Conservation (phyloP, 75 land plant species). For the Selaginella moellendorffii region DNA sequence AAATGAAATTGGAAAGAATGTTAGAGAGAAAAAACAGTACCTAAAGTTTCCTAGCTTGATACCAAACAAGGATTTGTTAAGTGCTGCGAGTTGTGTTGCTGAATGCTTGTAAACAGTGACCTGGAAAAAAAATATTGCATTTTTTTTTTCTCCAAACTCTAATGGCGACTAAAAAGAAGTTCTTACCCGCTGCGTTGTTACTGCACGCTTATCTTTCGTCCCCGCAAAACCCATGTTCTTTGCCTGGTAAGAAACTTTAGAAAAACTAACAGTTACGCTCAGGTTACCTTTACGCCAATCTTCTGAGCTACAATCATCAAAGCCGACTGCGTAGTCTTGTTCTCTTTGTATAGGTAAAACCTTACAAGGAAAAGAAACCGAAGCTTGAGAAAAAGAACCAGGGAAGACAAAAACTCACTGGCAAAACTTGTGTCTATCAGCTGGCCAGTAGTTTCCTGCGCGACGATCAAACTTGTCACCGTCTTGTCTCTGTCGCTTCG, state of each 20-base stretch:
- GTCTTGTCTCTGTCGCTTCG: not conserved
- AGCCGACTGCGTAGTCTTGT: constrained; percentile 91
- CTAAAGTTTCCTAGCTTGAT: constrained; percentile 85
- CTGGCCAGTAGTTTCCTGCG: constrained; percentile 70
- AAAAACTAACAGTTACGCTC: not conserved
- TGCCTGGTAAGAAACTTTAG: constrained; percentile 39
- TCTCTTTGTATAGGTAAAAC: constrained; percentile 86
- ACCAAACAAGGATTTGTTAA: constrained; percentile 67
- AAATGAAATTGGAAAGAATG: not conserved
- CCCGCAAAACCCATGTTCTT: constrained; percentile 94
- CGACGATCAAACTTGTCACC: constrained; percentile 60
- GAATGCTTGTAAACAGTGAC: constrained; percentile 59
- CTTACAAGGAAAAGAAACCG: constrained; percentile 22
- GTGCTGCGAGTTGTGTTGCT: constrained; percentile 64
- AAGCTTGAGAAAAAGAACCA: not conserved
- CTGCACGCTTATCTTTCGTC: constrained; percentile 90
- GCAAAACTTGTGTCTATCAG: constrained; percentile 55
- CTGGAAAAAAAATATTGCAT: constrained; percentile 18
- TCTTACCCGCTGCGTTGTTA: constrained; percentile 81
- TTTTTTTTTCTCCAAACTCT: not conserved
- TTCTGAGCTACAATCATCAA: constrained; percentile 69
- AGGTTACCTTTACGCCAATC: constrained; percentile 77
- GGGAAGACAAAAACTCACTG: constrained; percentile 30
- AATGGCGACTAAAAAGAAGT: not conserved
- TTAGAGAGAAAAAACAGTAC: constrained; percentile 19